phyloP scores from a whole-genome alignment of 2,329 filamentous ascomycete genomes.

The Diaporthe velutina region DNA sequence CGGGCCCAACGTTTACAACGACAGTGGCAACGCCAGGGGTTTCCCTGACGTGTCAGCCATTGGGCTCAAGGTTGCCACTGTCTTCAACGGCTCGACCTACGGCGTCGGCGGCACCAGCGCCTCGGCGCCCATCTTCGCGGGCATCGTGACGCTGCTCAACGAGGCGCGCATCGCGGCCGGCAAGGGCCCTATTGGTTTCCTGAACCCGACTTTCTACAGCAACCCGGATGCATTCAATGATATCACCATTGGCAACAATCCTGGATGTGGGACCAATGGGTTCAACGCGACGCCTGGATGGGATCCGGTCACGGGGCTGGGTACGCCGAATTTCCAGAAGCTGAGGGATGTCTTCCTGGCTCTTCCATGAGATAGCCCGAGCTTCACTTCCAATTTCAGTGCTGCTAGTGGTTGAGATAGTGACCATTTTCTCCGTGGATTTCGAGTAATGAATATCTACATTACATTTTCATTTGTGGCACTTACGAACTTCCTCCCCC shows the following conservation, averaged over 20 bases:
- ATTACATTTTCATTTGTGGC: no score
- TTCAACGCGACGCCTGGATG: constrained; percentile 47
- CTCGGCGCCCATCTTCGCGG: constrained; percentile 69
- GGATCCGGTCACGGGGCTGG: constrained; percentile 46
- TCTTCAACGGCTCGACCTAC: constrained; percentile 48
- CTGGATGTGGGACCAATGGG: constrained; percentile 49
- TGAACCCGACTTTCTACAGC: constrained; percentile 49
- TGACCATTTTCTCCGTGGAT: no score
- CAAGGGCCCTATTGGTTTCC: constrained; percentile 54
- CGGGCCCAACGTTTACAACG: constrained; percentile 41
- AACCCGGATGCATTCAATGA: constrained; percentile 50
- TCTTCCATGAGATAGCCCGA: background rate
- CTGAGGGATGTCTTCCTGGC: constrained; percentile 42
- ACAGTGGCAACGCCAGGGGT: constrained; percentile 42
- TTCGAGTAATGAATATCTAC: no score
- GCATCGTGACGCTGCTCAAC: constrained; percentile 72
- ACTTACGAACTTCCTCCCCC: no score
- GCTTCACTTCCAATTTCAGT: background rate
- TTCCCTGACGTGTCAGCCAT: constrained; percentile 47
- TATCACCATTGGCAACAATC: constrained; percentile 47
- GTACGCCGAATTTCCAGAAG: constrained; percentile 44
- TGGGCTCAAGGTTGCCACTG: constrained; percentile 46
- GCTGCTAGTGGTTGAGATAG: no score
- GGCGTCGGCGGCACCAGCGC: constrained; percentile 64
- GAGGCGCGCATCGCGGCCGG: constrained; percentile 67